A percentile compares a stretch with the other conserved stretches of the same genome.
Conservation (phyloP, 2,329 filamentous ascomycete species). For the Monilinia vaccinii-corymbosi region DNA sequence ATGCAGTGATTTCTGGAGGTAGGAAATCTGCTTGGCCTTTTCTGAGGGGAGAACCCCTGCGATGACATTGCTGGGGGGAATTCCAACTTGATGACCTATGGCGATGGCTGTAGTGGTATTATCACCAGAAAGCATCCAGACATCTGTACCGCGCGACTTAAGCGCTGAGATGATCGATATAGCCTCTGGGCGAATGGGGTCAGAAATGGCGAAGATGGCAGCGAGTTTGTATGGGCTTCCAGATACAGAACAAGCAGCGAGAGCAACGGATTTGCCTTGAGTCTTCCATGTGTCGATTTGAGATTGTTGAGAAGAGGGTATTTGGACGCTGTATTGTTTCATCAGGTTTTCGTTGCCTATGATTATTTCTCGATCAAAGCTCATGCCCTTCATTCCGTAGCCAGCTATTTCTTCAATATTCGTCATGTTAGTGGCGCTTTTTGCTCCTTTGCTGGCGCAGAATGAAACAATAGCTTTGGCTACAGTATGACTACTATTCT, state of each 20-base stretch:
- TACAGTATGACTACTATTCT: conserved; percentile 66
- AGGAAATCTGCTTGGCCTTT: conserved; percentile 64
- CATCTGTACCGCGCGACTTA: conserved; percentile 54
- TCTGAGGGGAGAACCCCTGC: conserved; percentile 79
- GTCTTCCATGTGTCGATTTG: conserved; percentile 48
- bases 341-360: conserved; percentile 70
- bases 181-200: conserved; percentile 71
- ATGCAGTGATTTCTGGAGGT: conserved; percentile 40
- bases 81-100: conserved; percentile 68
- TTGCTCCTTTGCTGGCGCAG: conserved; percentile 36
- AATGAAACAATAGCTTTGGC: conserved; percentile 60
- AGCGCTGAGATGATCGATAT: conserved; percentile 54
- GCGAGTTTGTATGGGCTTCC: conserved; percentile 42
- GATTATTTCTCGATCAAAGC: conserved; percentile 39
- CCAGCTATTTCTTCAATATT: conserved; percentile 60
- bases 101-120: conserved; percentile 77
- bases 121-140: conserved; percentile 92
- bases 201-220: conserved; percentile 66
- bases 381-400: conserved; percentile 54
- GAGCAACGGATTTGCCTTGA: conserved; percentile 54
- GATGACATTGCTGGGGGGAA: conserved; percentile 64
- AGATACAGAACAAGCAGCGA: conserved; percentile 25
- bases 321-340: conserved; percentile 36
- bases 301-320: conserved; percentile 31
- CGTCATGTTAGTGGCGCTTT: conserved; percentile 29